Conservation (phyloP, 768 basidiomycete genomes). For the Serpula lacrymans region DNA sequence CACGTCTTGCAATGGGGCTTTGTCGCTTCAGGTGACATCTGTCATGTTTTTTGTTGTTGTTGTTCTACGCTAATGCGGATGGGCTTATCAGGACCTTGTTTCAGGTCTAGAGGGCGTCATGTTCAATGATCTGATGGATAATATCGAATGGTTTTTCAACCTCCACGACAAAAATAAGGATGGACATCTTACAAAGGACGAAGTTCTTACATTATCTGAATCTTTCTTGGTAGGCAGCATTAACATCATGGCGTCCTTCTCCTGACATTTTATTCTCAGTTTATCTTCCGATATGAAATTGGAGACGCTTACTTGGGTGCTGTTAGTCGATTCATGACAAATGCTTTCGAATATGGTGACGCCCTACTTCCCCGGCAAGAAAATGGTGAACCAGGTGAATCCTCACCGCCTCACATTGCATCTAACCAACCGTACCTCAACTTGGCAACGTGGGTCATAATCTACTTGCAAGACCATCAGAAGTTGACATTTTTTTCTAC, state of each 20-base stretch:
- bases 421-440: conserved; percentile 92
- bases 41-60: background rate
- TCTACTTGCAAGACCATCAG: background rate
- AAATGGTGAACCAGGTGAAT: conserved; percentile 32
- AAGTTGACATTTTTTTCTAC: conserved; percentile 7
- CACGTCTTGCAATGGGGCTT: conserved; percentile 67
- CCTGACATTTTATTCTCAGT: conserved; percentile 45
- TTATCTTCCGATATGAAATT: conserved; percentile 95
- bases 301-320: conserved; percentile 97
- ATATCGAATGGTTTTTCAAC: conserved; percentile 98
- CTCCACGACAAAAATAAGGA: conserved; percentile 96
- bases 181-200: conserved; percentile 92
- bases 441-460: conserved; percentile 65
- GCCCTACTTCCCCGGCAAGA: conserved; percentile 62
- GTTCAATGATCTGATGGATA: conserved; percentile 97
- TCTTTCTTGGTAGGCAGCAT: conserved; percentile 70
- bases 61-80: background rate
- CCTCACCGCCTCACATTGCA: conserved; percentile 47
- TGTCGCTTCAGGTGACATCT: conserved; percentile 80
- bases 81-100: conserved; percentile 71
- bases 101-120: conserved; percentile 87
- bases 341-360: conserved; percentile 97
- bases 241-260: background rate
- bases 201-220: conserved; percentile 92
- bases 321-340: conserved; percentile 95